Percentiles rank a stretch among this genome's conserved stretches.
Conservation (phyloP, 208 protist species). For the Lotmaria passim region DNA sequence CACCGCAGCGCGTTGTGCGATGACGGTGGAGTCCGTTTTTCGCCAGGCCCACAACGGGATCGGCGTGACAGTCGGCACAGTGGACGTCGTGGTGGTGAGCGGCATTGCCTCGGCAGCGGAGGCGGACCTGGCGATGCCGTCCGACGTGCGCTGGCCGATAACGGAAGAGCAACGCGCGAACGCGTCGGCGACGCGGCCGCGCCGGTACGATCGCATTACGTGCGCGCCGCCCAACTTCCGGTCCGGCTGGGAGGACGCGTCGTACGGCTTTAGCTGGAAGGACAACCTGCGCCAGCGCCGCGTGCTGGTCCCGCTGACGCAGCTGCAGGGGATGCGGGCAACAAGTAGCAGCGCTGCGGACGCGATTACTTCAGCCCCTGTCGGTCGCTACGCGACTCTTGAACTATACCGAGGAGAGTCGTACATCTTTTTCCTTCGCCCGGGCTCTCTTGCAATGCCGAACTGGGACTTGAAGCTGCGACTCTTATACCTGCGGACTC, state of each 20-base stretch:
- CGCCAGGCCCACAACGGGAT: slow-evolving; percentile 33
- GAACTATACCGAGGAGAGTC: slow-evolving; percentile 69
- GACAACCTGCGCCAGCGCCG: slow-evolving; percentile 65
- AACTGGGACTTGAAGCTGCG: slow-evolving; percentile 57
- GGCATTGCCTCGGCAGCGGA: not conserved
- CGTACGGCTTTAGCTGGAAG: slow-evolving; percentile 46
- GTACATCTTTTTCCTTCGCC: slow-evolving; percentile 52
- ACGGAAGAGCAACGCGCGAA: slow-evolving; percentile 13
- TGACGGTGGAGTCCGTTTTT: slow-evolving; percentile 40
- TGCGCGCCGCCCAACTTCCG: slow-evolving; percentile 40
- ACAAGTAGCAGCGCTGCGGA: not conserved
- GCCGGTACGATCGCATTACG: slow-evolving; percentile 31
- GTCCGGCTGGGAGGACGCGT: slow-evolving; percentile 31
- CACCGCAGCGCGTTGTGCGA: slow-evolving; percentile 29
- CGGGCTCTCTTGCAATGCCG: slow-evolving; percentile 30
- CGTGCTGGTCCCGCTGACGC: slow-evolving; percentile 42
- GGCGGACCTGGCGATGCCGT: not conserved
- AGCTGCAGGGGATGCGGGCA: not conserved
- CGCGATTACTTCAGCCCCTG: not conserved
- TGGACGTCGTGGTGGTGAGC: slow-evolving; percentile 26
- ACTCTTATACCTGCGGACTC: slow-evolving; percentile 44
- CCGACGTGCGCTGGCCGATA: slow-evolving; percentile 19
- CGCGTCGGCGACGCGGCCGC: not conserved
- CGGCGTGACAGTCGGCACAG: slow-evolving; percentile 36
- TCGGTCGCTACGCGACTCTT: slow-evolving; percentile 38